Evolutionary conservation across 306 rosid genomes (phyloP).

Genomic region (Pterocarpus santalinus): DNA sequence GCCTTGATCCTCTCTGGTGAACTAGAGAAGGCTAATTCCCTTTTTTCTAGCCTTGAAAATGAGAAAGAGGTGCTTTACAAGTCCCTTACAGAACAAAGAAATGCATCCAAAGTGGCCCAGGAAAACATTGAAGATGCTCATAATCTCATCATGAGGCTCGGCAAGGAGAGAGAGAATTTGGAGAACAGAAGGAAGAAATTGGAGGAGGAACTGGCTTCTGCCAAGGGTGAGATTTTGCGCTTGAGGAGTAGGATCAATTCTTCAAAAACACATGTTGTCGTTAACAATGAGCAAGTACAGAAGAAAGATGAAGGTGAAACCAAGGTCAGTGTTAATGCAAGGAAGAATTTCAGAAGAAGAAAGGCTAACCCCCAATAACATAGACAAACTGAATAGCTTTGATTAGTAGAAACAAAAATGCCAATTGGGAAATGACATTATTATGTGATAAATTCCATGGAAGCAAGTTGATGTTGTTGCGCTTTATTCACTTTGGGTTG

Average conservation of each 20-base stretch:
- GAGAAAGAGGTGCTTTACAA: slow-evolving; percentile 73
- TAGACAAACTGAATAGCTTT: slow-evolving; percentile 9
- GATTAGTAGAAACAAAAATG: not conserved
- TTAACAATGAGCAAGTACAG: slow-evolving; percentile 45
- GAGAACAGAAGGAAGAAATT: slow-evolving; percentile 75
- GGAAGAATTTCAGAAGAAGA: slow-evolving; percentile 52
- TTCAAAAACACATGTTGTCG: slow-evolving; percentile 32
- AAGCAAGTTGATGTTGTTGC: not conserved
- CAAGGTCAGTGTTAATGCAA: slow-evolving; percentile 37
- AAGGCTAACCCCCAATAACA: slow-evolving; percentile 50
- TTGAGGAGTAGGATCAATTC: slow-evolving; percentile 48
- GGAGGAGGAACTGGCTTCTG: slow-evolving; percentile 76
- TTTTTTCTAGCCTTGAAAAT: slow-evolving; percentile 66
- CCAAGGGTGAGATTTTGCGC: slow-evolving; percentile 82
- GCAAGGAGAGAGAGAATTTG: slow-evolving; percentile 72
- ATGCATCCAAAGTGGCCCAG: slow-evolving; percentile 63
- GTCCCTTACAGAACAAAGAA: slow-evolving; percentile 70
- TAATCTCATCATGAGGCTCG: slow-evolving; percentile 72
- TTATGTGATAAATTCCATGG: not conserved
- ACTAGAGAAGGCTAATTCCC: slow-evolving; percentile 64
- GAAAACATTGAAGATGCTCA: slow-evolving; percentile 93
- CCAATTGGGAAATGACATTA: no score
- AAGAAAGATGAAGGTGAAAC: slow-evolving; percentile 34
- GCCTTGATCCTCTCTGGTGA: slow-evolving; percentile 68
- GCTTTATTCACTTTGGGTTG: not conserved